These are phyloP conservation scores for Anthoceros angustus DNA, from an alignment of 225 moss, liverwort and hornwort genomes.

Conservation along the genomic window DNA sequence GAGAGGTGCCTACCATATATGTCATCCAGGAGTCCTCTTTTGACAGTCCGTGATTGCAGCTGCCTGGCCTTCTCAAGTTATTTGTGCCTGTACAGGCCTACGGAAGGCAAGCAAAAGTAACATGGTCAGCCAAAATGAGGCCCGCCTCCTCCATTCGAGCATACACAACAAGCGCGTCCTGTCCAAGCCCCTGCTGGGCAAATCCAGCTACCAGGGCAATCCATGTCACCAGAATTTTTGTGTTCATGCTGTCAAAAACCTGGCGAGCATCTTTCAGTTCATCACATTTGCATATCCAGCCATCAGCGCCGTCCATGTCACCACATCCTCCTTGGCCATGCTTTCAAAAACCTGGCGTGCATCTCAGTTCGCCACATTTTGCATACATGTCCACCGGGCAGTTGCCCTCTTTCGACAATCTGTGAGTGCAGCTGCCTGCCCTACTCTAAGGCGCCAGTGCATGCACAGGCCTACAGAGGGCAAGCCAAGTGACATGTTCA, in stretches of 20 bases:
- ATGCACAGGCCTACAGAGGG: too few species aligned
- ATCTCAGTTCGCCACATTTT: too few species aligned
- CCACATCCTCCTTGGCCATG: not conserved
- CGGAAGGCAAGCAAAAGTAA: not conserved
- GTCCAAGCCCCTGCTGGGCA: not conserved
- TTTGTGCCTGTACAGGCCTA: not conserved
- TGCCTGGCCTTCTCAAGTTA: not conserved
- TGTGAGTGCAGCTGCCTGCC: too few species aligned
- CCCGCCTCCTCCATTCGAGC: not conserved
- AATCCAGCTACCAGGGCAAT: not conserved
- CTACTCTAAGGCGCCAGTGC: too few species aligned
- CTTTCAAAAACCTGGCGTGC: too few species aligned
- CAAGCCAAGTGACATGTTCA: too few species aligned
- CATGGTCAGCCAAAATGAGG: not conserved
- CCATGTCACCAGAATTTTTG: not conserved
- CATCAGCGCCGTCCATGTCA: not conserved
- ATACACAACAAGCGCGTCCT: not conserved
- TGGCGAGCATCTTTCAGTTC: not conserved
- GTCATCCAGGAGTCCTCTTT: not conserved
- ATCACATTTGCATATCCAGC: not conserved
- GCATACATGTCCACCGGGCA: too few species aligned
- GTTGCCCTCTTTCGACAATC: too few species aligned
- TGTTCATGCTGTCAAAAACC: not conserved
- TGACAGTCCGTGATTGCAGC: not conserved
- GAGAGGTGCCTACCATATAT: not conserved